Base-by-base conservation (phyloP, 331 rosid species). In the Ulmus americana region DNA sequence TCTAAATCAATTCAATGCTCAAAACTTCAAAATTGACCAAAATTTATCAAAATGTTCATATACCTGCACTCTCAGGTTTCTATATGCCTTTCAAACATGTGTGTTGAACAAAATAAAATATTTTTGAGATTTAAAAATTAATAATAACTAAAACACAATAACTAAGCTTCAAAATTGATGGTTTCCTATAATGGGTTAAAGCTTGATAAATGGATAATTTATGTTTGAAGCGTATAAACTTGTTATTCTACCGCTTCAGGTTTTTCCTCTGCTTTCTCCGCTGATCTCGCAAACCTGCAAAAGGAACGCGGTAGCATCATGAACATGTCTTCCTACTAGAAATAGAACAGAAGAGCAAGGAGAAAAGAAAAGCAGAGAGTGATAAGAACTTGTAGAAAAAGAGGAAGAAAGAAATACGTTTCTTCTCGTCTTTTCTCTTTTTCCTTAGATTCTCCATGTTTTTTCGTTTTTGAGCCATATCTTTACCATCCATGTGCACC, bases 371-470 rank as follows among this genome's bases (percentile, higher is more conserved):
- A 7, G 8, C 3, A 22, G 35, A 57, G 16, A 46, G 63, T 3
- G 40, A 39, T 11, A 48, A 12, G 11, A 49, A 7, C 13, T 4
- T 7, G 40, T 2, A 3, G 39, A 12, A 12, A 55, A 8, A 39
- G 20, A 35, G 42, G 41, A 63, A 5, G 0, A 9, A 41, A 9
- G 22, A 10, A n/a, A 40, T 85, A 89, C 97, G 83, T 76, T 64
- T 89, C 72, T 94, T 90, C 83, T 94, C 95, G 22, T 81, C 84
- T 78, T 87, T 94, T 73, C 89, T 82, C 81, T 85, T 90, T 65
- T 87, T 82, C 79, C 77, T 82, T 43, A 72, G 39, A 69, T 72
- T 79, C 57, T 75, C 82, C 63, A 68, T n/a, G 60, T 76, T 84
- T 67, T 76, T 78, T 13, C 82, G 80, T 76, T 77, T 86, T 50